Base-by-base conservation (phyloP, 306 rosid genomes). In the Gleditsia sinensis region DNA sequence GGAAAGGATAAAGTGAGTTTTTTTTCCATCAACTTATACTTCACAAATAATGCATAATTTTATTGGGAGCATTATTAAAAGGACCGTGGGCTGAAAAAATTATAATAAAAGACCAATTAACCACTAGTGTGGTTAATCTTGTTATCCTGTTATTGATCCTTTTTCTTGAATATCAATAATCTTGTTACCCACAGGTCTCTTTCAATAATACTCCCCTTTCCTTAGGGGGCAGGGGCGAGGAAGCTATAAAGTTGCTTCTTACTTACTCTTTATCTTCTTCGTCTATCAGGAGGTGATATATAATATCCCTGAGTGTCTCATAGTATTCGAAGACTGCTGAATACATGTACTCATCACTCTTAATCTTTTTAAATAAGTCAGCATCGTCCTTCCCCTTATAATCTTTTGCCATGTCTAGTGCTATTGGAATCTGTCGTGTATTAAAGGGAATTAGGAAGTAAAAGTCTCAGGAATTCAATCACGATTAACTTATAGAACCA, bases 341-440 rank as follows among this genome's bases (percentile, higher is more conserved):
- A 74, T 66, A 82, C 99, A 92, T 95, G 75, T 92, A 95, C 19
- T 76, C 86, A 69, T 92, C 96, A 73, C 8, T 77, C 80, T 20
- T 82, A 46, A 95, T 90, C 96, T 88, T 92, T 79, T 56, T 82
- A 72, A 94, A 86, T 45, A 94, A 88, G 4, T 88, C 99, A 34
- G 67, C 84, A 81, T 94, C 98, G 0, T 86, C 83, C 56, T 85
- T 85, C 78, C 90, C 92, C 70, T 88, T 90, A 69, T 84, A 88
- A 83, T 92, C 98, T 80, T 94, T 94, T 33, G 96, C 98, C 97
- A 94, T 94, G 88, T 94, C 97, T 60, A 94, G 78, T 54, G 98
- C 98, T 83, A 94, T 91, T 4, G 98, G 98, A 87, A 94, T 94
- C 98, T 91, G 78, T 81, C 81, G 82, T 78, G 67, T 6, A 81